Base-by-base conservation (phyloP, 2,329 filamentous ascomycete genomes). In the Pseudogymnoascus sp. region DNA sequence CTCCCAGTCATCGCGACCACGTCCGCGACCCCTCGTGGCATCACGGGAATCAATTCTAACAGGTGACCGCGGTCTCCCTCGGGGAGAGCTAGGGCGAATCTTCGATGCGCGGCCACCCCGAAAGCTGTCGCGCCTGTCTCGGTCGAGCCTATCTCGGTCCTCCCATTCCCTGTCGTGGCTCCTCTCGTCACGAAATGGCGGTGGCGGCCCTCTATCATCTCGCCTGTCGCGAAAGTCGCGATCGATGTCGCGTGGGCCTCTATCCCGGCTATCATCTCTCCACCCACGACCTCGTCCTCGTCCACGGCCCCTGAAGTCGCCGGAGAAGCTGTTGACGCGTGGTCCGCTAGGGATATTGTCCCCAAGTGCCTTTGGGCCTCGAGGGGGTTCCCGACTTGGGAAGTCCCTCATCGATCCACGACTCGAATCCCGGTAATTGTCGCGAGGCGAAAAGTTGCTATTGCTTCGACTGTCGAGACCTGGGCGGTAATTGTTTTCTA, bases 301-400 rank as follows among this genome's bases (percentile, higher is more conserved):
- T 65, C 73, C 85, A 71, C 73, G 81, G 69, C 77, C 85, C 74
- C 81, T 83, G 69, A 86, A 87, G 62, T 91, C 89, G 23, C 84
- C 81, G 2, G 78, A 78, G 71, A 87, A 90, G 8, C 84, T 85
- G 64, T 86, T 82, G 47, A 87, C 87, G 64, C 89, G 83, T 13
- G 86, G 87, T 31, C 86, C 86, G 67, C 82, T 84, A 31, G 84
- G 77, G 65, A 93, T 66, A 60, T 35, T 35, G 64, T 73, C 90
- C 65, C 89, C 83, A 64, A 92, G 78, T 3, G 89, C 90, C 74
- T 93, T 91, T 10, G 92, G 91, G 0, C 90, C 92, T 63, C 91
- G 83, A 2, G 92, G 92, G 1, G 90, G 87, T 67, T 96, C 90
- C 68, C 88, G 82, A 11, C 82, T 80, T 74, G 73, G 82, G 67